Percentiles rank a stretch among this genome's conserved stretches.
phyloP scores from a whole-genome alignment of 1,139 yeast species.

The Hyphopichia pseudoburtonii region DNA sequence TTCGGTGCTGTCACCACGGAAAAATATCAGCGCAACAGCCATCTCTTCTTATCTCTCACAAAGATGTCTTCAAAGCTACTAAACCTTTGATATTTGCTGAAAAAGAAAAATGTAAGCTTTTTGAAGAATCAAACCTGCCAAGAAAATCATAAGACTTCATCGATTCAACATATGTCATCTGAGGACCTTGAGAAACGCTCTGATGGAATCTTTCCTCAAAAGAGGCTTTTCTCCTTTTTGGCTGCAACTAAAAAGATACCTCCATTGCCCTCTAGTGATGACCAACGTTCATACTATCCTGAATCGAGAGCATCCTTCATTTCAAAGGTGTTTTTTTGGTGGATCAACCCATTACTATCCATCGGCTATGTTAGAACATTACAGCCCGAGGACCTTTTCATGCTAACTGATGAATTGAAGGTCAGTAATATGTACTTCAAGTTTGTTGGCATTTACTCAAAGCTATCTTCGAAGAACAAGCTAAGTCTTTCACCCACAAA shows the following conservation, averaged over 20 bases:
- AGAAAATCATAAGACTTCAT: too few species aligned
- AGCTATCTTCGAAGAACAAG: conserved; percentile 23
- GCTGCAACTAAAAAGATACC: conserved; percentile 31
- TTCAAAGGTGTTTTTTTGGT: conserved; percentile 38
- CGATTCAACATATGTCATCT: neutral
- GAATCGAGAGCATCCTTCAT: conserved; percentile 20
- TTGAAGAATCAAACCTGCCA: too few species aligned
- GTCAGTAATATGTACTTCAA: conserved; percentile 39
- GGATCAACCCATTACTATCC: conserved; percentile 52
- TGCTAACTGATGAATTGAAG: conserved; percentile 45
- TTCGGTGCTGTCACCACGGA: too few species aligned
- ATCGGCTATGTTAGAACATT: conserved; percentile 62
- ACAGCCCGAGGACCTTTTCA: conserved; percentile 55
- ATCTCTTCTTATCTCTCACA: too few species aligned
- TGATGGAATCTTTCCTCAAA: neutral
- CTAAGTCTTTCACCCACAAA: conserved; percentile 14
- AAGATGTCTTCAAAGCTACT: too few species aligned
- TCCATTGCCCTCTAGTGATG: conserved; percentile 45
- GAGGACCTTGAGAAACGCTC: neutral
- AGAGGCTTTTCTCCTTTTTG: conserved; percentile 6
- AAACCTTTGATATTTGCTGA: too few species aligned
- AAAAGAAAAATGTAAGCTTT: too few species aligned
- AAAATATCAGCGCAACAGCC: too few species aligned
- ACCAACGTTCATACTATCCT: too few species aligned
- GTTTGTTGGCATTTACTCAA: conserved; percentile 29